These are phyloP conservation scores for Polytolypa hystricis DNA, from an alignment of 2,329 filamentous ascomycete genomes.

Conservation along the genomic window DNA sequence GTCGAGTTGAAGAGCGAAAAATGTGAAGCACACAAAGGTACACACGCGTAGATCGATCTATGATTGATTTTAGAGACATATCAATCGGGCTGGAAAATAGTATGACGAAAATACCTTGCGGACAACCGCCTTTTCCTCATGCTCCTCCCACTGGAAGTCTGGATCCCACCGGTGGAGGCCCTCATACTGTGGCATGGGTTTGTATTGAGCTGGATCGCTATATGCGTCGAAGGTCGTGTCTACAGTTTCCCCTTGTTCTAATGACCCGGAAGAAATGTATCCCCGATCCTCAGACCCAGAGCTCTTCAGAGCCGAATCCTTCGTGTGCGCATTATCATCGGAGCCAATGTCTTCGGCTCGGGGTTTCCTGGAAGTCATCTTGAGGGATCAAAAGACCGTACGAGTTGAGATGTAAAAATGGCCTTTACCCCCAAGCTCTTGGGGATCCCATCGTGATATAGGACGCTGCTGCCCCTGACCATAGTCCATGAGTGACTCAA, in stretches of 20 bases:
- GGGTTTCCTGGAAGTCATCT: too few relatives aligned
- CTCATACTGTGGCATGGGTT: slow-evolving; percentile 34
- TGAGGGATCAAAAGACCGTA: too few relatives aligned
- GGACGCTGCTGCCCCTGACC: too few relatives aligned
- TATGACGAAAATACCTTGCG: slow-evolving; percentile 27
- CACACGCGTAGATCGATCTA: slow-evolving; percentile 34
- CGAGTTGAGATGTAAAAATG: too few relatives aligned
- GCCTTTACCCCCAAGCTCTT: too few relatives aligned
- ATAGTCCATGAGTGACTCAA: too few relatives aligned
- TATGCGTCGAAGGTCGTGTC: slow-evolving; percentile 24
- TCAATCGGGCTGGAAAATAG: too few relatives aligned
- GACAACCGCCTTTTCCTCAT: slow-evolving; percentile 33
- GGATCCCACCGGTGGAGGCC: slow-evolving; percentile 40
- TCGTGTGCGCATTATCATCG: not conserved
- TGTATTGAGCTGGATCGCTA: slow-evolving; percentile 27
- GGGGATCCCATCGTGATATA: too few relatives aligned
- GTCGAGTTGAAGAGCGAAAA: slow-evolving; percentile 54
- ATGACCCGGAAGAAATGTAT: too few relatives aligned
- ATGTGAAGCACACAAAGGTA: slow-evolving; percentile 44
- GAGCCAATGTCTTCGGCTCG: not conserved
- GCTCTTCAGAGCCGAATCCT: not conserved
- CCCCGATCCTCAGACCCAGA: too few relatives aligned
- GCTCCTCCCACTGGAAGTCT: slow-evolving; percentile 32
- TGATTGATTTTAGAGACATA: not conserved
- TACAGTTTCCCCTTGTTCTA: too few relatives aligned